Base-by-base conservation (phyloP, 768 basidiomycete species). In the Phylloporus rhodoxanthus region DNA sequence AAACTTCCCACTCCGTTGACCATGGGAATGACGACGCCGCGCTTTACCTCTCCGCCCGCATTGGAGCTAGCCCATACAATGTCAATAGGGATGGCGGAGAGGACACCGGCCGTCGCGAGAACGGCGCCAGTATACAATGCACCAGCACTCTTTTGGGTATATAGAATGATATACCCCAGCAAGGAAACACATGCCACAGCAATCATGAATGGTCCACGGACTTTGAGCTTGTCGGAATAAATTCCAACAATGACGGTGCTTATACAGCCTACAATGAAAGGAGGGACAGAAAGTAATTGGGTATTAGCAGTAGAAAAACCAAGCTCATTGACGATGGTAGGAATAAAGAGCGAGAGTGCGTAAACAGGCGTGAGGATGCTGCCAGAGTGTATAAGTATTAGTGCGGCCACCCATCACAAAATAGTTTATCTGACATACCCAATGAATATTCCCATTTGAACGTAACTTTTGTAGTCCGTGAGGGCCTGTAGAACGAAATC, bases 31-130 rank as follows among this genome's bases (percentile, higher is more conserved):
- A 47, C 46, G 9, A 47, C 46, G 14, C 28, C 20, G 19, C 46
- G 37, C 37, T 47, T 47, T 11, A 47, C 21, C n/a, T 47, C 46
- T 14, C 46, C 46, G 20, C 46, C 46, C 2, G 46, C 46, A 7
- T 47, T 47, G 15, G 46, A 47, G 7, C 46, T 20, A 4, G 46
- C 46, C 46, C 46, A 47, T 17, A 47, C 46, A 19, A 47, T 23
- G 25, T n/a, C 5, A 6, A 47, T 14, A 13, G 38, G 28, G 15
- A 47, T 32, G 26, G 28, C 20, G 8, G 46, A 28, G 37, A 39
- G 39, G 3, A 39, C 46, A 7, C 46, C 46, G 2, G 36, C 46
- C 4, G 37, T n/a, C 4, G 37, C 28, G 20, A 47, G 26, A 4
- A 47, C 7, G 3, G 46, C 4, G 5, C 46, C 46, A 19, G 29